Evolutionary conservation across 2,329 filamentous ascomycete species (phyloP), one percentile per base, ranked within the genome.

Genomic region (Cephalotrichum gorgonifer): DNA sequence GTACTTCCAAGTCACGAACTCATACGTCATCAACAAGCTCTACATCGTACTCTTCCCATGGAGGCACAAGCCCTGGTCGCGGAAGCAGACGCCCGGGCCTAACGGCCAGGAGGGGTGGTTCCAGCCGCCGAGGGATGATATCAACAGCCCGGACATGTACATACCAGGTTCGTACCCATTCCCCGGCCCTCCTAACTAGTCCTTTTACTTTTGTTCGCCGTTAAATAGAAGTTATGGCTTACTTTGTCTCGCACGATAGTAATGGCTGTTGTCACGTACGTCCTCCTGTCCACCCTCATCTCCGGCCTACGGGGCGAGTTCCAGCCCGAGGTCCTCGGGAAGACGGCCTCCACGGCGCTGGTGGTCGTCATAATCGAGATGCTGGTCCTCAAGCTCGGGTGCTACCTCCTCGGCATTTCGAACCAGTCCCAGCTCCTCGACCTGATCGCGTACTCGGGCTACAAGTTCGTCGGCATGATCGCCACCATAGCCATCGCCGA

Each of bases 71-170:
- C 91, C 91, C 6, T 98, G 93, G 93, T 94, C 88, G 52, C 85
- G 94, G 56, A 89, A 94, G 65, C 88, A 94, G 64, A 75, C 84
- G 50, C 76, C 83, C 50, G 81, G 83, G 20, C 79, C 82, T 50
- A 81, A 78, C 61, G 78, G 84, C 46, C 79, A 83, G 58, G 82
- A 85, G 54, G 80, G 80, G 43, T 84, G 83, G 73, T 98, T 93
- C 67, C 77, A 96, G 7, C 88, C 93, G 5, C 93, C 93, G 2
- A 79, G 93, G 55, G 91, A 98, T 65, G 93, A 98, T 62, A 75
- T 97, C 66, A 98, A 98, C 69, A 94, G 88, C 55, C 93, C 94
- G 15, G 93, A 98, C 69, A 97, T 98, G 90, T 98, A 98, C 71
- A 98, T 98, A 59, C 90, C 90, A 51, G 68, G 71, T 75, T 57